phyloP scores from a whole-genome alignment of 2,329 filamentous ascomycete genomes.

The Talaromyces sp. region DNA sequence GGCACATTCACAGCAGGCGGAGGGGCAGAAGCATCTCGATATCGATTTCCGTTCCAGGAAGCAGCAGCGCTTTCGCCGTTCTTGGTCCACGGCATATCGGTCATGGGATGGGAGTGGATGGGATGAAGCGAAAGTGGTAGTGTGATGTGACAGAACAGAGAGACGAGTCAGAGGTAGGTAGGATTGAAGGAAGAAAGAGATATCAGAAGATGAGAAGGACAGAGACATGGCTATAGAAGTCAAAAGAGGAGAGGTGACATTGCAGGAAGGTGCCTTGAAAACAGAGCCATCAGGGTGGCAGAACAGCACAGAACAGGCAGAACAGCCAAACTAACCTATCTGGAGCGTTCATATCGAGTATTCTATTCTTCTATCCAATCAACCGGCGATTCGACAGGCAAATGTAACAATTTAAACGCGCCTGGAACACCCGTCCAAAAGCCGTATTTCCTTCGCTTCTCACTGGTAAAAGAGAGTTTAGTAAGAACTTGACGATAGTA shows the following conservation, averaged over 20 bases:
- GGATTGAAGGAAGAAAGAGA: not conserved
- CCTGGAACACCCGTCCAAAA: not conserved
- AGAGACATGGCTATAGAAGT: not conserved
- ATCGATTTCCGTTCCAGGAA: conserved; percentile 15
- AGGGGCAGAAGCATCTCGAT: conserved; percentile 15
- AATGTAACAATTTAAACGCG: not conserved
- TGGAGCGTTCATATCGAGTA: conserved; percentile 19
- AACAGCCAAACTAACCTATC: conserved; percentile 18
- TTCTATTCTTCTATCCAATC: not conserved
- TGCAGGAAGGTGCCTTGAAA: not conserved
- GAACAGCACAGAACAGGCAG: not conserved
- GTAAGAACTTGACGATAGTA: not conserved
- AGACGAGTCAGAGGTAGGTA: not conserved
- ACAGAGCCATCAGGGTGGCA: not conserved
- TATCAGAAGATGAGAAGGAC: not conserved
- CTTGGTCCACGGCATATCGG: conserved; percentile 12
- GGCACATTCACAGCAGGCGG: conserved; percentile 16
- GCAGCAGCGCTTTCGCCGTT: conserved; percentile 6
- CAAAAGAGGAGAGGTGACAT: not conserved
- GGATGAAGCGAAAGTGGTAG: not conserved
- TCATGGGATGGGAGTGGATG: not conserved
- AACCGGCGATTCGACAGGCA: not conserved
- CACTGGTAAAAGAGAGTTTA: not conserved
- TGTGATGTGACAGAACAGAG: not conserved
- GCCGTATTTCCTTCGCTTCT: not conserved